These are phyloP conservation scores for Ganoderma meredithae DNA, from an alignment of 1,284 basidiomycete species.

Conservation along the genomic window DNA sequence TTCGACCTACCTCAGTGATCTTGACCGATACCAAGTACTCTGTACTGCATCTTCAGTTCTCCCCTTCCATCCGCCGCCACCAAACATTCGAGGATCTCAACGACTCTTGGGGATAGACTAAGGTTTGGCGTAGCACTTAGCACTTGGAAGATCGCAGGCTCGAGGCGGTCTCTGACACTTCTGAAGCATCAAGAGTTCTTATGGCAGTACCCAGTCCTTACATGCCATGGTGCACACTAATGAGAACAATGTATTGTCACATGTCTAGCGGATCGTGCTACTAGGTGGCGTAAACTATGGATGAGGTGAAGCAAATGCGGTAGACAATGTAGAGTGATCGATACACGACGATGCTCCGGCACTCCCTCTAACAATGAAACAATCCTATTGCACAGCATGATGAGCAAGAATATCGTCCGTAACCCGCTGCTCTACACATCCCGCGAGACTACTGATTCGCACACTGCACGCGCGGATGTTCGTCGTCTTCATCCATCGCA, in stretches of 20 bases:
- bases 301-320: conserved; percentile 34
- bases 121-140: too few species aligned
- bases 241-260: conserved; percentile 34
- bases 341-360: conserved; percentile 23
- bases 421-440: neutral
- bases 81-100: too few species aligned
- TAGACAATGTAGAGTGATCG: conserved; percentile 36
- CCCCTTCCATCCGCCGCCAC: too few species aligned
- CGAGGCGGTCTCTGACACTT: too few species aligned
- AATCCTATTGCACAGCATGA: conserved; percentile 7
- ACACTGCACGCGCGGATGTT: conserved; percentile 82
- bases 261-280: conserved; percentile 38
- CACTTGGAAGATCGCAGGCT: too few species aligned
- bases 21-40: neutral
- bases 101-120: too few species aligned
- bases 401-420: conserved; percentile 5
- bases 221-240: conserved; percentile 4
- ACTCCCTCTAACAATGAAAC: conserved; percentile 20
- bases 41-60: too few species aligned
- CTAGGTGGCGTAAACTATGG: conserved; percentile 39
- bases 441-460: conserved; percentile 70
- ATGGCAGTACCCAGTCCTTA: neutral
- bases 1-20: neutral
- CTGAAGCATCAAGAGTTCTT: too few species aligned
- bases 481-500: conserved; percentile 89